Evolutionary conservation across 1,284 basidiomycete species (phyloP).

Genomic region (Naganishia albida): DNA sequence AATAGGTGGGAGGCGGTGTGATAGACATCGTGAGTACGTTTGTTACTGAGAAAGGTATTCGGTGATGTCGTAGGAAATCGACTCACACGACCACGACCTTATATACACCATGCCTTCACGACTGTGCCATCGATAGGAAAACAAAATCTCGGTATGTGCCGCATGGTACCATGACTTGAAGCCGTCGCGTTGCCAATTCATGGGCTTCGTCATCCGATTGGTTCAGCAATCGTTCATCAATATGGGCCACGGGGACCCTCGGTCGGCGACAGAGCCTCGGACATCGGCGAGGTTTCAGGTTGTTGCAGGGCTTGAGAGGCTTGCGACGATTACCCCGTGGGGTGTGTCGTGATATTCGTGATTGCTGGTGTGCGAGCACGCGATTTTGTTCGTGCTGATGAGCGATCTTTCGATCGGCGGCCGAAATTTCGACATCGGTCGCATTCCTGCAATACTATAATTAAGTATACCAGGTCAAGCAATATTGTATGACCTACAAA

Average conservation of each 20-base stretch:
- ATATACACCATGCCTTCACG: background rate
- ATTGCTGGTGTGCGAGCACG: conserved; percentile 10
- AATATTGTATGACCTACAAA: too few species aligned
- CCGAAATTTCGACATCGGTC: too few species aligned
- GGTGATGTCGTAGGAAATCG: background rate
- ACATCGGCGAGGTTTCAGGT: background rate
- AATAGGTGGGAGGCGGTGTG: conserved; percentile 34
- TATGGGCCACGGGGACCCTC: background rate
- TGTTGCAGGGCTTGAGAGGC: background rate
- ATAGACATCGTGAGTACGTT: conserved; percentile 28
- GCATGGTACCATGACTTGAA: too few species aligned
- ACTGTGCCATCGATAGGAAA: background rate
- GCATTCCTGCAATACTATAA: too few species aligned
- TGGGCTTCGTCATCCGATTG: conserved; percentile 1
- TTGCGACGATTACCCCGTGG: background rate
- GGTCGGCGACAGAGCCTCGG: conserved; percentile 1
- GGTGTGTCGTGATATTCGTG: conserved; percentile 8
- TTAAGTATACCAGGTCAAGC: too few species aligned
- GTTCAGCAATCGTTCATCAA: background rate
- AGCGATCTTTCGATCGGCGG: background rate
- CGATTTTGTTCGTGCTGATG: background rate
- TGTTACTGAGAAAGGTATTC: background rate
- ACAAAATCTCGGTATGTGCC: background rate
- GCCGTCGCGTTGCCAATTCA: conserved; percentile 4
- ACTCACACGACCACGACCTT: conserved; percentile 1